phyloP scores from a whole-genome alignment of 83 land plant species.

The Picea engelmannii region DNA sequence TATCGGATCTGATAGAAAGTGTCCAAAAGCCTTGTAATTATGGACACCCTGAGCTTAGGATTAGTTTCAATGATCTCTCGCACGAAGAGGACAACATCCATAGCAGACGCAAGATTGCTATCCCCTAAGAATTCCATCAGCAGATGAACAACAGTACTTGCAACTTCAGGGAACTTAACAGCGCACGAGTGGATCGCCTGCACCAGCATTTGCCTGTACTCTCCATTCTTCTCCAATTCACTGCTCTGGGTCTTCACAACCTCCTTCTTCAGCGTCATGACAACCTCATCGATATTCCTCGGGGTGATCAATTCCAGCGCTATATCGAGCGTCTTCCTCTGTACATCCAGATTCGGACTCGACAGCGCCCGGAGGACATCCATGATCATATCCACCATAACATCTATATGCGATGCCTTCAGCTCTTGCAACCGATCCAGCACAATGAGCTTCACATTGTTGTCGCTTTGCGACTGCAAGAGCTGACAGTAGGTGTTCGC shows the following conservation, averaged over 20 bases:
- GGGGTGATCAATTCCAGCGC: constrained; percentile 79
- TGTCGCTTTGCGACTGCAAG: constrained; percentile 79
- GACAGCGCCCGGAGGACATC: constrained; percentile 79
- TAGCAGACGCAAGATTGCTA: constrained; percentile 79
- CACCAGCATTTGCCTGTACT: constrained; percentile 87
- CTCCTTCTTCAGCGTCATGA: constrained; percentile 80
- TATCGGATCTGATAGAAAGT: constrained; percentile 85
- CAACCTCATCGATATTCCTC: constrained; percentile 81
- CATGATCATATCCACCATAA: constrained; percentile 92
- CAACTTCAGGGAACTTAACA: constrained; percentile 89
- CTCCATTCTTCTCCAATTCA: constrained; percentile 92
- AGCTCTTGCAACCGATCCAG: constrained; percentile 86
- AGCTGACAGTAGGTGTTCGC: constrained; percentile 91
- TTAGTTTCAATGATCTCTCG: constrained; percentile 89
- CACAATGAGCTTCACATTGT: constrained; percentile 89
- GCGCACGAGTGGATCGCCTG: constrained; percentile 92
- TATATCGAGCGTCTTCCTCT: constrained; percentile 78
- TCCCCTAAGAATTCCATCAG: constrained; percentile 96
- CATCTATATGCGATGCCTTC: constrained; percentile 67
- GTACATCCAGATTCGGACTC: constrained; percentile 83
- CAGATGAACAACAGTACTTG: constrained; percentile 84
- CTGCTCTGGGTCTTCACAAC: constrained; percentile 84
- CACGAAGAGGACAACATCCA: constrained; percentile 81
- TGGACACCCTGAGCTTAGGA: constrained; percentile 76
- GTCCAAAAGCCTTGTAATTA: constrained; percentile 72